Conservation (phyloP, 2,329 filamentous ascomycete genomes). For the Exophiala alcalophila region DNA sequence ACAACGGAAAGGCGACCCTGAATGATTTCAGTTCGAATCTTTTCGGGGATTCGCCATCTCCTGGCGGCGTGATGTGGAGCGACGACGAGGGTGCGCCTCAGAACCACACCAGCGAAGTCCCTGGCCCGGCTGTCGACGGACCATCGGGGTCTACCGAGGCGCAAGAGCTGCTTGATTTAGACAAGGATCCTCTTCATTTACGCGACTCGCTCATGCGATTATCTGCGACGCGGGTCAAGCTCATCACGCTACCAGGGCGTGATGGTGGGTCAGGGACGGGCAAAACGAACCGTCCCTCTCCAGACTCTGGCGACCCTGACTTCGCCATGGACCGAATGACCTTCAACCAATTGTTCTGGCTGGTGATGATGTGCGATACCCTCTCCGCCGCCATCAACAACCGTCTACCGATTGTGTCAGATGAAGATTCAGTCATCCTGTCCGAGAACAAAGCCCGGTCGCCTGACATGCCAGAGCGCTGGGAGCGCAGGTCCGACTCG, state of each 20-base stretch:
- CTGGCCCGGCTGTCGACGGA: too few species aligned
- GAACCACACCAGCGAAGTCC: too few species aligned
- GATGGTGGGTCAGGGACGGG: neutral
- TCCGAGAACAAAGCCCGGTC: neutral
- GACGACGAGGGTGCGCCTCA: neutral
- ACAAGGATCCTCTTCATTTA: slow-evolving; percentile 5
- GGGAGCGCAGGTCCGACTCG: too few species aligned
- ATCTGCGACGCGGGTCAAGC: slow-evolving; percentile 6
- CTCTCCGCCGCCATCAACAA: slow-evolving; percentile 53
- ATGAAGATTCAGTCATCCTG: slow-evolving; percentile 35
- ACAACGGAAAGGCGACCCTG: neutral
- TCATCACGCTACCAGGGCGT: neutral
- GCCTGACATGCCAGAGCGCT: neutral
- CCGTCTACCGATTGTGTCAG: slow-evolving; percentile 44
- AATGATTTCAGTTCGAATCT: neutral
- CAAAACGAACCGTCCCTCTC: too few species aligned
- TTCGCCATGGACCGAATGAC: slow-evolving; percentile 41
- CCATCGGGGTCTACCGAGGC: slow-evolving; percentile 1
- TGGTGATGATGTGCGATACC: slow-evolving; percentile 60
- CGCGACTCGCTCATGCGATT: slow-evolving; percentile 3
- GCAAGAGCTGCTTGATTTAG: slow-evolving; percentile 7
- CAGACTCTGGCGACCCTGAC: too few species aligned
- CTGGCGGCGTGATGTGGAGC: neutral
- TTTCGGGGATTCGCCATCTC: neutral
- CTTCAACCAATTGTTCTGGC: slow-evolving; percentile 56